Conservation (phyloP, 2,329 filamentous ascomycete species). For the Emmonsiellopsis sp. region DNA sequence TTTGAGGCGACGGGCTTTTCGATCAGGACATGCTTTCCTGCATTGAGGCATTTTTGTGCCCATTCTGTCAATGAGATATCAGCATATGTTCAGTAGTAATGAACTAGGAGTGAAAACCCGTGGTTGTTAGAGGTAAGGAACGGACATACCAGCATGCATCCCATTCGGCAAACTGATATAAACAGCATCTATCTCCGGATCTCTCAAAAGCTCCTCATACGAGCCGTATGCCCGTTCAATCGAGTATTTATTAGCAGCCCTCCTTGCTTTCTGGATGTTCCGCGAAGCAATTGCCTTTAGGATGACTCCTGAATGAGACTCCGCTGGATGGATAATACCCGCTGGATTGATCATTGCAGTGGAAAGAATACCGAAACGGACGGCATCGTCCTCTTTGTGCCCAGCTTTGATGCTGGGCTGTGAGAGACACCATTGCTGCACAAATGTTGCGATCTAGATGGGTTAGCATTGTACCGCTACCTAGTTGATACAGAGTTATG, state of each 20-base stretch:
- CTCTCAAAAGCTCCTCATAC: slow-evolving; percentile 14
- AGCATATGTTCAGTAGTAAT: neutral
- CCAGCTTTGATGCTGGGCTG: neutral
- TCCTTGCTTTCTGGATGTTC: slow-evolving; percentile 36
- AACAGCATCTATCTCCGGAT: slow-evolving; percentile 36
- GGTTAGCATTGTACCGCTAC: neutral
- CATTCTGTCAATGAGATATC: slow-evolving; percentile 26
- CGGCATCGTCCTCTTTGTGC: neutral
- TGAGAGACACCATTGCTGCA: slow-evolving; percentile 1
- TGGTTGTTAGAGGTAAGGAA: neutral
- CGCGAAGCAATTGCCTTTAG: slow-evolving; percentile 46
- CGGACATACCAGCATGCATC: slow-evolving; percentile 16
- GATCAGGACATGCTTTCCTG: slow-evolving; percentile 22
- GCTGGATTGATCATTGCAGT: slow-evolving; percentile 6
- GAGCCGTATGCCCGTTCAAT: slow-evolving; percentile 35
- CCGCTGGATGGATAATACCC: slow-evolving; percentile 37
- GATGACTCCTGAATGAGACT: slow-evolving; percentile 45
- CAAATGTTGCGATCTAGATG: neutral
- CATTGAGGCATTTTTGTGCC: slow-evolving; percentile 27
- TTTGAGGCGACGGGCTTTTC: slow-evolving; percentile 23
- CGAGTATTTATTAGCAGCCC: slow-evolving; percentile 41
- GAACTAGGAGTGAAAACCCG: neutral
- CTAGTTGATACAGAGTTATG: neutral
- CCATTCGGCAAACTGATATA: slow-evolving; percentile 41
- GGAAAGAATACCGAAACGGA: neutral